These are phyloP conservation scores for Acanthamoeba healyi DNA, from an alignment of 208 protist genomes.

Conservation along the genomic window DNA sequence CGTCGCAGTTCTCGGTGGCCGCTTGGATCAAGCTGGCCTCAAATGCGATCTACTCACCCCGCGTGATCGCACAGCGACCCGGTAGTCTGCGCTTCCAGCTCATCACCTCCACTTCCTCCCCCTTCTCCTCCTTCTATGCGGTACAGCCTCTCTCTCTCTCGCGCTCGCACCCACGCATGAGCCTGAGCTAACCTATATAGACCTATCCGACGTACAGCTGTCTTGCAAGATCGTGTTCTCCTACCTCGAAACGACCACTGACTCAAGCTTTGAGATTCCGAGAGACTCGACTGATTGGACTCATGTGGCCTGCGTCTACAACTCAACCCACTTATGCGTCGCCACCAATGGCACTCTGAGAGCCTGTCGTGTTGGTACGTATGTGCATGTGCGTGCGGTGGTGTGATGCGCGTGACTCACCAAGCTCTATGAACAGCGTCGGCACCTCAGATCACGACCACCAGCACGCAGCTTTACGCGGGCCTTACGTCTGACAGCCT, in stretches of 20 bases:
- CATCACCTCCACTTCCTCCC: neutral
- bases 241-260: neutral
- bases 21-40: constrained; percentile 10
- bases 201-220: neutral
- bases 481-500: neutral
- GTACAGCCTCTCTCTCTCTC: neutral
- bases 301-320: constrained; percentile 1
- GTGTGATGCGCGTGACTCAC: no score
- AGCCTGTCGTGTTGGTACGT: neutral
- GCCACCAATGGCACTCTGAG: neutral
- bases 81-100: neutral
- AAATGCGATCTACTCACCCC: neutral
- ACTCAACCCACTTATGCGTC: neutral
- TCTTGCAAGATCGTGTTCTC: constrained; percentile 32
- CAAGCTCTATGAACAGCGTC: no score
- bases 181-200: neutral
- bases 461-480: neutral
- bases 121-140: neutral
- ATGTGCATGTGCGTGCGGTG: no score
- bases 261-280: neutral
- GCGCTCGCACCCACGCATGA: neutral
- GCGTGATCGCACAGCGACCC: neutral
- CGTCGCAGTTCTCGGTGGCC: neutral
- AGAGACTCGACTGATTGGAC: neutral
- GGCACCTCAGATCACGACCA: neutral